Evolutionary conservation across 331 rosid genomes (phyloP).

Genomic region (Malus hybrid): DNA sequence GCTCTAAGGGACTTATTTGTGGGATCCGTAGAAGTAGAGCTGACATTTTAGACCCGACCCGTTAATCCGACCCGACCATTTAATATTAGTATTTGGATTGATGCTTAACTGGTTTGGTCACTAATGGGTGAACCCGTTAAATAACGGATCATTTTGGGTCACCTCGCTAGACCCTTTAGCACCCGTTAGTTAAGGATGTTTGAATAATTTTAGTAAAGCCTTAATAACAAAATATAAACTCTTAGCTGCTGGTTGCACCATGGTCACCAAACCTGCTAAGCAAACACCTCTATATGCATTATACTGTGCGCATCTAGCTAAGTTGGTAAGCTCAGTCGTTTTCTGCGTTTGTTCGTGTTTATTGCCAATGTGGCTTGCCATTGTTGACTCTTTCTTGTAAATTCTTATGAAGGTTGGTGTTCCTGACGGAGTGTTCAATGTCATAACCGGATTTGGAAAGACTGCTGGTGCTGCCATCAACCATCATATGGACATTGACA

Average conservation of each 20-base stretch:
- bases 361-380: background rate
- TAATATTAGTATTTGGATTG: too few relatives aligned
- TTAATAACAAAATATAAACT: too few relatives aligned
- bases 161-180: too few relatives aligned
- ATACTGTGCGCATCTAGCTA: constrained; percentile 65
- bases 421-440: constrained; percentile 81
- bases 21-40: too few relatives aligned
- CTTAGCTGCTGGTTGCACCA: constrained; percentile 86
- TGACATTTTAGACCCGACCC: too few relatives aligned
- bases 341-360: background rate
- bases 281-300: constrained; percentile 84
- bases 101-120: too few relatives aligned
- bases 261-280: constrained; percentile 80
- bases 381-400: background rate
- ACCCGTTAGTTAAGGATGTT: too few relatives aligned
- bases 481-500: constrained; percentile 78
- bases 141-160: too few relatives aligned
- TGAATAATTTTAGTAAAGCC: too few relatives aligned
- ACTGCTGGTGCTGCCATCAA: constrained; percentile 26
- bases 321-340: constrained; percentile 33
- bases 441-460: constrained; percentile 49
- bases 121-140: too few relatives aligned
- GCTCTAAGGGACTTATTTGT: too few relatives aligned
- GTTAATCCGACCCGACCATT: too few relatives aligned
- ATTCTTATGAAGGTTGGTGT: constrained; percentile 56